phyloP scores from a whole-genome alignment of 2,329 filamentous ascomycete genomes.

The Apiospora hydei region DNA sequence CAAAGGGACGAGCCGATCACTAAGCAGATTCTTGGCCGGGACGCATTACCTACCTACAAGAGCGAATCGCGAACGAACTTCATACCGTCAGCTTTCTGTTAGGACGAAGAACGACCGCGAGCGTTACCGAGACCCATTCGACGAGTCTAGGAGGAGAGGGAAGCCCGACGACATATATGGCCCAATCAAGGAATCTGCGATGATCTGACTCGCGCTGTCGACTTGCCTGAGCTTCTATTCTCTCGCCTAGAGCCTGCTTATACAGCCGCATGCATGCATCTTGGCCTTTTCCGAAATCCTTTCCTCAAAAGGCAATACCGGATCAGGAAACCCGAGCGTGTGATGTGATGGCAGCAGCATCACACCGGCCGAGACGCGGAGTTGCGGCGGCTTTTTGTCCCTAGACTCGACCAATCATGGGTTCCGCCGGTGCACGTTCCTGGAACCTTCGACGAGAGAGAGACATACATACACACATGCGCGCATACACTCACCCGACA shows the following conservation, averaged over 20 bases:
- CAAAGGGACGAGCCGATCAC: too few species aligned
- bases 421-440: neutral
- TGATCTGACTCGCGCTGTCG: neutral
- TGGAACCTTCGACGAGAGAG: slow-evolving; percentile 2
- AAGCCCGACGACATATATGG: neutral
- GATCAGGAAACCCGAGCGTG: neutral
- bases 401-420: neutral
- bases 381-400: too few species aligned
- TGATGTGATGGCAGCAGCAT: neutral
- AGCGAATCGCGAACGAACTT: too few species aligned
- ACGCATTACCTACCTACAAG: too few species aligned
- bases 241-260: neutral
- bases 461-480: neutral
- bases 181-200: neutral
- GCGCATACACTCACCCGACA: neutral
- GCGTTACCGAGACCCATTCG: neutral
- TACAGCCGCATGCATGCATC: neutral
- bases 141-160: neutral
- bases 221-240: neutral
- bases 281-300: neutral
- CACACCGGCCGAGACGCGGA: neutral
- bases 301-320: neutral
- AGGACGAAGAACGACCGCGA: neutral
- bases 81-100: too few species aligned
- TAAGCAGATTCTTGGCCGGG: too few species aligned